phyloP scores from a whole-genome alignment of 768 basidiomycete species.

The Boletus reticuloceps region DNA sequence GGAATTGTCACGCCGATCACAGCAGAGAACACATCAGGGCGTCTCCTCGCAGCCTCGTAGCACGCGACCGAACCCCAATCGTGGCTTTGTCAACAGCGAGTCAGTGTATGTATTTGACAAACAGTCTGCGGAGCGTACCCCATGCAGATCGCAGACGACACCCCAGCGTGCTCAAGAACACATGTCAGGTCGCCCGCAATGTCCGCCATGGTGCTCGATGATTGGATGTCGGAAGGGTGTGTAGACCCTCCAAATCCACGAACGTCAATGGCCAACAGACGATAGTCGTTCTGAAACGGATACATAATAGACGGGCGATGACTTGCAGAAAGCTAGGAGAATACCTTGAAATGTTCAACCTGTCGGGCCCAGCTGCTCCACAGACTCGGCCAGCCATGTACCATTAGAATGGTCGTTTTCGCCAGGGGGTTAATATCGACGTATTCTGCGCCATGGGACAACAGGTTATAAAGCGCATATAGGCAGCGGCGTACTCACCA shows the following conservation, averaged over 20 bases:
- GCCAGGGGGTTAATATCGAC: slow-evolving; percentile 54
- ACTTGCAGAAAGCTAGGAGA: not conserved
- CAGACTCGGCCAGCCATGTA: slow-evolving; percentile 78
- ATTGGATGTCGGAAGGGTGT: slow-evolving; percentile 59
- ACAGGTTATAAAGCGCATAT: not conserved
- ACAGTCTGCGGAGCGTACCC: slow-evolving; percentile 42
- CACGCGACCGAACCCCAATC: slow-evolving; percentile 74
- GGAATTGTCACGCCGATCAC: slow-evolving; percentile 61
- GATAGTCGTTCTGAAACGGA: slow-evolving; percentile 52
- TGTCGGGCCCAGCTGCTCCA: slow-evolving; percentile 78
- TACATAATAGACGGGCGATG: not conserved
- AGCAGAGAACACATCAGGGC: slow-evolving; percentile 61
- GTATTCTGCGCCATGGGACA: slow-evolving; percentile 44
- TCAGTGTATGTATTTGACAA: not conserved
- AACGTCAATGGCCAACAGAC: slow-evolving; percentile 57
- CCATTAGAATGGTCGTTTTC: slow-evolving; percentile 55
- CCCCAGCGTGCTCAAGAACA: slow-evolving; percentile 50
- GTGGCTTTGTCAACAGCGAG: slow-evolving; percentile 42
- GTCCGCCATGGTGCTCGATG: slow-evolving; percentile 60
- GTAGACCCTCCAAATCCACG: slow-evolving; percentile 71
- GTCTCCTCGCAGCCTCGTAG: slow-evolving; percentile 64
- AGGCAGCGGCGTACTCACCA: slow-evolving; percentile 35
- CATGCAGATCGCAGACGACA: slow-evolving; percentile 53
- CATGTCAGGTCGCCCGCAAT: slow-evolving; percentile 63
- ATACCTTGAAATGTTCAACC: slow-evolving; percentile 62